A percentile compares a stretch with the other conserved stretches of the same genome.
phyloP scores from a whole-genome alignment of 2,329 filamentous ascomycete species.

The Plectosphaerella plurivora region DNA sequence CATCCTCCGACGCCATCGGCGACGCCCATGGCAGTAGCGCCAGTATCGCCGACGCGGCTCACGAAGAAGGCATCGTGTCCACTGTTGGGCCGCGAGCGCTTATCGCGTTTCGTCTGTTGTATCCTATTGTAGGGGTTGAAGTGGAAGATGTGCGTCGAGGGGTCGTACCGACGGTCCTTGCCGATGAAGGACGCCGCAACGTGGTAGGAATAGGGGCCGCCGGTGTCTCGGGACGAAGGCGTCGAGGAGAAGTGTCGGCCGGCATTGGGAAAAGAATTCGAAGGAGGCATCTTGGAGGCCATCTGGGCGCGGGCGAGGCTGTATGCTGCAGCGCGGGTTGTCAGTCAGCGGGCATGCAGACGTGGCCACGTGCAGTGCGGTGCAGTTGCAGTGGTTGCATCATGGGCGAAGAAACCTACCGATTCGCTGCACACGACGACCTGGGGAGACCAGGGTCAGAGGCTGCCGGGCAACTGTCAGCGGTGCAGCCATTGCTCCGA shows the following conservation, averaged over 20 bases:
- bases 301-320: not conserved
- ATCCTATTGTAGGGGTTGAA: conserved; percentile 64
- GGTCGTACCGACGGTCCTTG: conserved; percentile 65
- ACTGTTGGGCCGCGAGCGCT: conserved; percentile 64
- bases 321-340: not conserved
- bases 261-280: not conserved
- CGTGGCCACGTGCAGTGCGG: not conserved
- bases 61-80: conserved; percentile 98
- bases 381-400: too few relatives aligned
- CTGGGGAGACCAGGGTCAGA: not conserved
- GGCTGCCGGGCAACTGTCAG: not conserved
- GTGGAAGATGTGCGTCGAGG: conserved; percentile 65
- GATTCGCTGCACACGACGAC: not conserved
- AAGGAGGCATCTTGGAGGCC: not conserved
- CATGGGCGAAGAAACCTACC: not conserved
- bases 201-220: conserved; percentile 56
- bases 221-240: not conserved
- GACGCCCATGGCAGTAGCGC: conserved; percentile 77
- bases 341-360: not conserved
- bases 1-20: conserved; percentile 96
- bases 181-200: conserved; percentile 72
- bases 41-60: conserved; percentile 67
- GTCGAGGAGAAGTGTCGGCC: not conserved
- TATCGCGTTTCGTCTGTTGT: conserved; percentile 46
- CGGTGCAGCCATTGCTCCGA: conserved; percentile 4